Evolutionary conservation across 352 stramenopile genomes (phyloP), one percentile per base, ranked within the genome.

Genomic region (Globisporangium paddicum): DNA sequence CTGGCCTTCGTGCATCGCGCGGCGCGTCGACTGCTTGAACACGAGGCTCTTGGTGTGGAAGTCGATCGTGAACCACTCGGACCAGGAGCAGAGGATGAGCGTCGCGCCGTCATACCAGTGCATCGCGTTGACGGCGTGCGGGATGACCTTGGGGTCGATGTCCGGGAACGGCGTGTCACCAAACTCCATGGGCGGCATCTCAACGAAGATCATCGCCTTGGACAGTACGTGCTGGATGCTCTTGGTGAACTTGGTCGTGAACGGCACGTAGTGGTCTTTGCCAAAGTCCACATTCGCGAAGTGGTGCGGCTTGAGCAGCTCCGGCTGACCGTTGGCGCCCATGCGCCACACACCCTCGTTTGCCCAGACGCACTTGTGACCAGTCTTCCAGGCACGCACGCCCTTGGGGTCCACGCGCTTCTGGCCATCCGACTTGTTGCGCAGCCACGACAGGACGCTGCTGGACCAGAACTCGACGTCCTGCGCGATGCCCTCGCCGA

Each of bases 31-130:
- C 90, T 83, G 30, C 70, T 74, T 9, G 58, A 95, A 90, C 11
- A 80, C 82, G 16, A 82, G 83, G 18, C 66, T 56, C 49, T 84
- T 86, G 13, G 77, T 87, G 6, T 62, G 55, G 7, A 80, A 71
- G 42, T 96, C 86, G 8, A 95, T 73, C 0, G 76, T 85, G 56
- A 96, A 91, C 58, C 77, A 92, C 11, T 84, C 71, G 6, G 71
- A 60, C 79, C 81, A 93, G 2, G 57, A 59, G 21, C 74, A 81
- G 16, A 93, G 48, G 38, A 97, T 93, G 10, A 97, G 69, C 56
- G 89, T 97, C 16, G 92, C 75, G 7, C 83, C 86, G 63, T 97
- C 89, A 66, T 97, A 97, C 86, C 87, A 97, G 64, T 97, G 90
- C 18, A 79, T 95, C 8, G 84, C 87, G 41, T 94, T 94, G 18